Conservation (phyloP, 371 early-diverging fungal species). For the Gilbertella persicaria region DNA sequence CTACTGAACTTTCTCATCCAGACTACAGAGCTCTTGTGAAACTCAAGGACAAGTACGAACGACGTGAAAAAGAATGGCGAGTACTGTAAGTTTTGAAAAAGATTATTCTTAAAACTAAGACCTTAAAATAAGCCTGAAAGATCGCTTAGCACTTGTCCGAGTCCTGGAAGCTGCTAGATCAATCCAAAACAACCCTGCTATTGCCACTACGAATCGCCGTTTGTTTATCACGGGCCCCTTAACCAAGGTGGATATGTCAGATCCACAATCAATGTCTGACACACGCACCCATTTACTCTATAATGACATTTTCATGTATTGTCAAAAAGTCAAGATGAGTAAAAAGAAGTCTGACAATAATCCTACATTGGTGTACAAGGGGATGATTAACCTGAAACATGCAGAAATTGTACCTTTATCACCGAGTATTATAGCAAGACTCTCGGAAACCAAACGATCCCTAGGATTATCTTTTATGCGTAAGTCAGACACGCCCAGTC, state of each 20-base stretch:
- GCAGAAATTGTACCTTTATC: constrained; percentile 19
- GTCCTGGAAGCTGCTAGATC: constrained; percentile 15
- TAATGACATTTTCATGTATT: constrained; percentile 19
- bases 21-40: constrained; percentile 11
- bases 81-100: constrained; percentile 6
- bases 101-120: neutral
- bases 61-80: constrained; percentile 11
- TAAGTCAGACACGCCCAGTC: constrained; percentile 1
- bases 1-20: constrained; percentile 24
- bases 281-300: constrained; percentile 21
- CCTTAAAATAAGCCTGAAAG: constrained; percentile 14
- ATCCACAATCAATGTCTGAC: constrained; percentile 16
- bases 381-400: constrained; percentile 12
- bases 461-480: constrained; percentile 16
- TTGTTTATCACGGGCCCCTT: constrained; percentile 11
- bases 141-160: constrained; percentile 19
- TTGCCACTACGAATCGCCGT: constrained; percentile 16
- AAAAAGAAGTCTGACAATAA: neutral
- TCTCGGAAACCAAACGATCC: constrained; percentile 10
- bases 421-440: constrained; percentile 6
- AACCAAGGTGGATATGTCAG: constrained; percentile 11
- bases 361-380: constrained; percentile 17
- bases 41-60: constrained; percentile 8
- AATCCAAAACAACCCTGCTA: constrained; percentile 15
- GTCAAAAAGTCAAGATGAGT: constrained; percentile 15